Conservation (phyloP, 805 yeast species). For the Kodamaea kakaduensis region DNA sequence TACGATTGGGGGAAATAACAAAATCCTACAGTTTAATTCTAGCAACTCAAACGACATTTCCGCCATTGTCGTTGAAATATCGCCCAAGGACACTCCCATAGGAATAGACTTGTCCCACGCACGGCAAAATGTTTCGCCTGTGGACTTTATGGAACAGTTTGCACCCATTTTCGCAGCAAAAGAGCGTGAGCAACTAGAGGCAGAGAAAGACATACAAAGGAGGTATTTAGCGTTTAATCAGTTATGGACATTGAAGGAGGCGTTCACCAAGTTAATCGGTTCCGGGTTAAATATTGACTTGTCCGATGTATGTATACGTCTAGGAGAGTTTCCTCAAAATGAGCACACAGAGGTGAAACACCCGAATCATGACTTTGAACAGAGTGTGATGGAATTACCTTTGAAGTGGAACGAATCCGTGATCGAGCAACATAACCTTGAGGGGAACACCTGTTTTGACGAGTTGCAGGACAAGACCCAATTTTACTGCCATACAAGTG, state of each 20-base stretch:
- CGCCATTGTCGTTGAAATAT: slow-evolving; percentile 40
- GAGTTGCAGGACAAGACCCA: slow-evolving; percentile 1
- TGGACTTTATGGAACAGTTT: slow-evolving; percentile 33
- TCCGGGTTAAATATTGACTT: slow-evolving; percentile 40
- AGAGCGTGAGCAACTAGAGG: slow-evolving; percentile 33
- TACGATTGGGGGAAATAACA: slow-evolving; percentile 12
- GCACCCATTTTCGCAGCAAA: slow-evolving; percentile 35
- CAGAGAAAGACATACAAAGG: slow-evolving; percentile 9
- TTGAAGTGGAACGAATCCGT: no score
- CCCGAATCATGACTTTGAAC: no score
- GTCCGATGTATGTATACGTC: slow-evolving; percentile 7
- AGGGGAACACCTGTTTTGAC: slow-evolving; percentile 6
- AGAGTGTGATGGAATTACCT: no score
- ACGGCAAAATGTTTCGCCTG: slow-evolving; percentile 22
- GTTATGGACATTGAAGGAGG: slow-evolving; percentile 78
- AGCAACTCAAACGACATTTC: slow-evolving; percentile 55
- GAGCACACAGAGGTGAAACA: neutral
- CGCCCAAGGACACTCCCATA: slow-evolving; percentile 18
- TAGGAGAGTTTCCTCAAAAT: slow-evolving; percentile 2
- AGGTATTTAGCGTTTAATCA: slow-evolving; percentile 44
- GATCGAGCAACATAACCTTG: no score
- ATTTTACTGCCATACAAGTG: slow-evolving; percentile 9
- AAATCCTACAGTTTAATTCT: slow-evolving; percentile 45
- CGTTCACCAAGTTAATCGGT: slow-evolving; percentile 65
- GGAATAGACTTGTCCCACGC: slow-evolving; percentile 40